A percentile compares a stretch with the other conserved stretches of the same genome.
Evolutionary conservation across 805 yeast species (phyloP).

Genomic region (Starmerella riodocensis): DNA sequence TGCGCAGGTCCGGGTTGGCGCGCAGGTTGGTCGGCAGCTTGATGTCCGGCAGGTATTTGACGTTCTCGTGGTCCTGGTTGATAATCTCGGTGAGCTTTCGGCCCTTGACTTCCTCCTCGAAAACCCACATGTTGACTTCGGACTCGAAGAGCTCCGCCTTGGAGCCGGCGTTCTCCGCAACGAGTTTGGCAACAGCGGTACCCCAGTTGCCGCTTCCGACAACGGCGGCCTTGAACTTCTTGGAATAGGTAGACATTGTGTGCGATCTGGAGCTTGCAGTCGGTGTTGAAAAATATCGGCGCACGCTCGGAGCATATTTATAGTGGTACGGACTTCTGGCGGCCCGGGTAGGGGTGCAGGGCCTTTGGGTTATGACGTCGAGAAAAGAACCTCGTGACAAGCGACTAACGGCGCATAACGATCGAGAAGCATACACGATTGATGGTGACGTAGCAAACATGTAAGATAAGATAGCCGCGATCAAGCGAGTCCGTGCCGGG

Average conservation of each 20-base stretch:
- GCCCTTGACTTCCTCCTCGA: conserved; percentile 67
- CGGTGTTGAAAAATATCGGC: not conserved
- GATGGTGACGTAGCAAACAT: not conserved
- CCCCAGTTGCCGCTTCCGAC: conserved; percentile 99
- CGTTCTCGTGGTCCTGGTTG: conserved; percentile 83
- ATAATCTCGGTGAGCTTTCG: conserved; percentile 77
- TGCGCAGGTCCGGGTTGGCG: conserved; percentile 74
- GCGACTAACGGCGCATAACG: not conserved
- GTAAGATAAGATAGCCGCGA: conserved; percentile 3
- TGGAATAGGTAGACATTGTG: conserved; percentile 12
- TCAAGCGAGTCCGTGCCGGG: too few species aligned
- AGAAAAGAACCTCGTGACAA: conserved; percentile 1
- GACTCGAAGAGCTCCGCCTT: conserved; percentile 59
- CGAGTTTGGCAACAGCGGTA: conserved; percentile 88
- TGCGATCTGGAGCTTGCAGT: not conserved
- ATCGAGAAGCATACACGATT: not conserved
- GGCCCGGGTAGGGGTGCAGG: not conserved
- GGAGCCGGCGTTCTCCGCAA: conserved; percentile 71
- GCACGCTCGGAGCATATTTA: not conserved
- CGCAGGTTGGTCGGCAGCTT: conserved; percentile 71
- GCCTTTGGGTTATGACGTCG: conserved; percentile 2
- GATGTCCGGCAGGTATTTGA: conserved; percentile 83
- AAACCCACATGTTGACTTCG: conserved; percentile 93
- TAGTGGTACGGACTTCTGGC: not conserved
- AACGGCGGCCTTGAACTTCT: conserved; percentile 46